These are phyloP conservation scores for Immersiporthe knoxdaviesiana DNA, from an alignment of 2,329 filamentous ascomycete species.

Conservation along the genomic window DNA sequence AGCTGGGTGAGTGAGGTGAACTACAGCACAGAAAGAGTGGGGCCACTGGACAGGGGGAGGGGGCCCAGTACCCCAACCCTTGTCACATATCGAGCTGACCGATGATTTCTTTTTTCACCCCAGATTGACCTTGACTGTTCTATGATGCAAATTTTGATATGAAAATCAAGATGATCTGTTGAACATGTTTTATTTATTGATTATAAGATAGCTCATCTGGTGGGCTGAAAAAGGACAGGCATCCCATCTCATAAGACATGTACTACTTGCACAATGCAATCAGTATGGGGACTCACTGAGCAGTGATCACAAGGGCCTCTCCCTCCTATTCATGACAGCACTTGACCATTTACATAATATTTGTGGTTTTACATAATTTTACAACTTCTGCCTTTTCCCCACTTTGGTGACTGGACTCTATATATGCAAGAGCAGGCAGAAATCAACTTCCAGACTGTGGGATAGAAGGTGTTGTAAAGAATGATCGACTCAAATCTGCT, in stretches of 20 bases:
- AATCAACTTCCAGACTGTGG: too few relatives aligned
- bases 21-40: not conserved
- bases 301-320: not conserved
- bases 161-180: not conserved
- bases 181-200: not conserved
- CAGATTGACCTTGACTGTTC: not conserved
- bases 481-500: too few relatives aligned
- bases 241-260: not conserved
- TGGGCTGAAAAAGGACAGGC: too few relatives aligned
- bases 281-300: not conserved
- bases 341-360: too few relatives aligned
- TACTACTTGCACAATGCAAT: not conserved
- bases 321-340: not conserved
- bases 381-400: too few relatives aligned
- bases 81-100: not conserved
- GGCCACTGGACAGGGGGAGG: not conserved
- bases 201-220: not conserved
- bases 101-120: not conserved
- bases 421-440: too few relatives aligned
- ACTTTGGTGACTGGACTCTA: too few relatives aligned
- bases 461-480: too few relatives aligned
- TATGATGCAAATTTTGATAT: not conserved
- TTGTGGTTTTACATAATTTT: too few relatives aligned
- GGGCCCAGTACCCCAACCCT: not conserved
- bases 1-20: conserved; percentile 5